phyloP scores from a whole-genome alignment of 805 yeast species.

The Saccharomyces eubayanus region DNA sequence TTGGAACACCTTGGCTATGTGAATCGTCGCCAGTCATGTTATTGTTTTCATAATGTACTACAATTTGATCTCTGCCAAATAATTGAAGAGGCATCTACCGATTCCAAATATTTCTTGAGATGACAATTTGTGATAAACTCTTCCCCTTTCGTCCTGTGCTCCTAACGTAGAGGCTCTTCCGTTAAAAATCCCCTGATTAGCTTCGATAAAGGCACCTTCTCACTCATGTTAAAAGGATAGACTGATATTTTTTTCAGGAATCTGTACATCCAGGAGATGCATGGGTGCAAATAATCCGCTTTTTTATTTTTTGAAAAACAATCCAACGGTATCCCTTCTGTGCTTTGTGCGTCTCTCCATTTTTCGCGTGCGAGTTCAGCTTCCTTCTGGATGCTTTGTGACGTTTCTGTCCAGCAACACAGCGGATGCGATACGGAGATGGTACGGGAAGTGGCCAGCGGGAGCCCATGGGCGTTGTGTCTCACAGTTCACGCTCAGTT shows the following conservation, averaged over 20 bases:
- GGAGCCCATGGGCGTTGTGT: not conserved
- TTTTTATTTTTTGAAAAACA: not conserved
- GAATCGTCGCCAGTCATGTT: not conserved
- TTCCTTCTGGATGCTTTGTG: not conserved
- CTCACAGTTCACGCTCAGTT: not conserved
- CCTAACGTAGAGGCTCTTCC: not conserved
- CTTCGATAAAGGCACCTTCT: not conserved
- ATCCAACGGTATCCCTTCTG: not conserved
- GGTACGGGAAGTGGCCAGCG: not conserved
- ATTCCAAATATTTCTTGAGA: not conserved
- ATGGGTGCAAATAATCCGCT: not conserved
- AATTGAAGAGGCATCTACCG: conserved; percentile 16
- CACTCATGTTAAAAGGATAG: not conserved
- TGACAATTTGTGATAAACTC: not conserved
- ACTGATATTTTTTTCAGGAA: not conserved
- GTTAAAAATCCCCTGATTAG: not conserved
- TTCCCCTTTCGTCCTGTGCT: not conserved
- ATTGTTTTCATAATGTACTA: conserved; percentile 7
- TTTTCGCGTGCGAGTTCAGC: not conserved
- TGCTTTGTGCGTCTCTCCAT: not conserved
- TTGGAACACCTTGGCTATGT: not conserved
- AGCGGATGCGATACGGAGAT: not conserved
- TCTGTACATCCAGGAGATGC: not conserved
- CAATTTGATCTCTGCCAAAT: conserved; percentile 15
- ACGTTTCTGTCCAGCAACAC: not conserved